Base-by-base conservation (phyloP, 2,329 filamentous ascomycete species). In the Ophiocordyceps camponoti-leonardi region DNA sequence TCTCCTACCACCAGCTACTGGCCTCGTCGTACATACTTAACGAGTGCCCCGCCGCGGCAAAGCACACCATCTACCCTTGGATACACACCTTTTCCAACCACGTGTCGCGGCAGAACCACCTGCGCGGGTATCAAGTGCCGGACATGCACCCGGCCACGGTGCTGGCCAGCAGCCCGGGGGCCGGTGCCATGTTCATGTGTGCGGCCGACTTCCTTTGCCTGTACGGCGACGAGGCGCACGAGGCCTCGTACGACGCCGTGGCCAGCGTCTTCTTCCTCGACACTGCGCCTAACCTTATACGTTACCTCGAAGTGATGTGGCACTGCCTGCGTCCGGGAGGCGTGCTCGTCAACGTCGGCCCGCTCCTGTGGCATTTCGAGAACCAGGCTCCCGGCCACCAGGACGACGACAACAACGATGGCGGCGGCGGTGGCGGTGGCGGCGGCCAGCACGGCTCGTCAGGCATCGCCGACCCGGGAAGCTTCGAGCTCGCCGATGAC, bases 211-310 rank as follows among this genome's bases (percentile, higher is more conserved):
- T 98, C 56, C 75, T 93, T 47, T 81, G 86, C n/a, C 63, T 88
- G 1, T 98, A 98, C 60, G 73, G 71, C 23, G 71, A 80, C 47
- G 67, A 73, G 1, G 72, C 74, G 0, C 75, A 84, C 53, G 61
- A 65, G 10, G 71, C 71, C 0, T 55, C 61, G 0, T 96, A 87
- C 60, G 81, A 95, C 55, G 87, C 82, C 1, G 86, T 96, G 2
- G 79, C 85, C 0, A 86, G 83, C 3, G 84, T 94, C 12, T 98
- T 96, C 66, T 98, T 98, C 67, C 81, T 98, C 47, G 93, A 98
- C 60, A 98, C 92, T 1, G 92, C 92, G 2, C 88, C 90, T 1
- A 96, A 98, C 59, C 61, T 95, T 30, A 82, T 96, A 45, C 77
- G 83, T 2, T 98, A 98, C 58, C 76, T 98, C 31, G 80, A 94